Conservation (phyloP, 345 rosid species). For the Eucalyptus urophylla region DNA sequence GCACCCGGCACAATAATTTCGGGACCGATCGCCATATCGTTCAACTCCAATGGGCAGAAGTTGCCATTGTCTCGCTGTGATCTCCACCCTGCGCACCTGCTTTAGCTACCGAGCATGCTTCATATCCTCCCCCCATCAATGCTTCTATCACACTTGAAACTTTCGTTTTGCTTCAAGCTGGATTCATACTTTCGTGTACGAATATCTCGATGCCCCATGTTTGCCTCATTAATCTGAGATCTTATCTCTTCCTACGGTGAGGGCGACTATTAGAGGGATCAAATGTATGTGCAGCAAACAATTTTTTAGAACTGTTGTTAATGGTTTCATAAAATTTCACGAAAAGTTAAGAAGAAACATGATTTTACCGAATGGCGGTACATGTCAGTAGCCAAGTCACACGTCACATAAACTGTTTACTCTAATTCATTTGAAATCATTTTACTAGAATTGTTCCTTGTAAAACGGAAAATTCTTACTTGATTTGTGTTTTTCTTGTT, state of each 20-base stretch:
- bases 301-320: not conserved
- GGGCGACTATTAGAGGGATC: not conserved
- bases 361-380: not conserved
- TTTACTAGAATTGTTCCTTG: not conserved
- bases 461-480: not conserved
- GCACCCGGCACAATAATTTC: not conserved
- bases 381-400: not conserved
- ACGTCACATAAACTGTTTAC: not conserved
- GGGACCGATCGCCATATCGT: not conserved
- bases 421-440: not conserved
- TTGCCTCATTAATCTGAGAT: not conserved
- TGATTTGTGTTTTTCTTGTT: not conserved
- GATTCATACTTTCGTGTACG: not conserved
- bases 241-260: not conserved
- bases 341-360: not conserved
- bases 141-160: not conserved
- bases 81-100: not conserved
- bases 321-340: not conserved
- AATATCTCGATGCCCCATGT: not conserved
- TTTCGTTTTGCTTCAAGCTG: not conserved
- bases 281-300: not conserved
- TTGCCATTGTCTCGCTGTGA: not conserved
- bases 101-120: not conserved
- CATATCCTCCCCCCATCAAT: not conserved
- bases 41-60: not conserved